Evolutionary conservation across 257 asterid species (phyloP), one percentile per base, ranked within the genome.

Genomic region (Mentha longifolia): DNA sequence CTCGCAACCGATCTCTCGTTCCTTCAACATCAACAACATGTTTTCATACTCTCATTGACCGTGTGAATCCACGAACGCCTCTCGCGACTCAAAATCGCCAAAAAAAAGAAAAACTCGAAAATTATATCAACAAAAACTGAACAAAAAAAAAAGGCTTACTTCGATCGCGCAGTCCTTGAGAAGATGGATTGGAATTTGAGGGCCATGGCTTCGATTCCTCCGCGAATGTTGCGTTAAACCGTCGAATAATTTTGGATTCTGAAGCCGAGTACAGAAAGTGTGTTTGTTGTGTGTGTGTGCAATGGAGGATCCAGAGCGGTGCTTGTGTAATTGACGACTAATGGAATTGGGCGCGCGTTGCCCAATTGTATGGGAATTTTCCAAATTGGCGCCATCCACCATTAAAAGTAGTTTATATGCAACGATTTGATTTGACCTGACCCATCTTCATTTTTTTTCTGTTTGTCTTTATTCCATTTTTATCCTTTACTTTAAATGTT

Each of bases 121-220:
- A 61, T 61, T 4, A 39, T 7, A 35, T 5, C 2, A 61, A 52
- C 7, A 33, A 17, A 17, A 5, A 68, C 65, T 16, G 16, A 8
- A n/a, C n/a, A n/a, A 42, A 10, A 42, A 8, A 56, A 49, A 51
- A 15, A 47, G n/a, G 22, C 81, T 74, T 84, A 85, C 90, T 80
- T 86, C 15, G 71, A 60, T 65, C 67, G 63, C 20, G 73, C 82
- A 37, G 73, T 55, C 68, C 83, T 64, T 56, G 82, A 81, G 70
- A 88, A 77, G 52, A 87, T 8, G 25, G 95, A 82, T 74, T 70
- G 76, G 74, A 84, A 76, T 73, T 77, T 75, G 87, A 84, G 81
- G 78, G 86, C 74, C 95, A 90, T 88, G 58, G 69, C 78, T 85
- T 66, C 12, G 37, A 39, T 62, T 28, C 37, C 42, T 1, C 8